Evolutionary conservation across 495 filamentous ascomycete genomes (phyloP).

Genomic region (Tuber magnatum): DNA sequence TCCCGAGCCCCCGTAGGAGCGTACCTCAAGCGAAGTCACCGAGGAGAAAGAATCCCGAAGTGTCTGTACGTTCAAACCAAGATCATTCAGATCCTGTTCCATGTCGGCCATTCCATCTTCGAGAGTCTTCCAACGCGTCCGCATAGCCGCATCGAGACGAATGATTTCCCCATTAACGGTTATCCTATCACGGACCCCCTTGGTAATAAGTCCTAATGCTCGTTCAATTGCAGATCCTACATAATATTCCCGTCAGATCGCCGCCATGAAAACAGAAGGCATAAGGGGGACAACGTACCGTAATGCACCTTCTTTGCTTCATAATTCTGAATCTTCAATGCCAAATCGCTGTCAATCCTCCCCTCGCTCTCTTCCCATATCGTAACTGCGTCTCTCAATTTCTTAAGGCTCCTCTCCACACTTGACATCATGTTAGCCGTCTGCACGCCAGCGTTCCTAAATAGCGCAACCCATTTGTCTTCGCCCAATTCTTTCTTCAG

Average conservation of each 20-base stretch:
- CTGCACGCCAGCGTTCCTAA: slow-evolving; percentile 84
- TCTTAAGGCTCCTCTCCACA: slow-evolving; percentile 72
- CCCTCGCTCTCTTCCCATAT: slow-evolving; percentile 38
- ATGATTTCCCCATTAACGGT: slow-evolving; percentile 94
- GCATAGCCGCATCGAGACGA: slow-evolving; percentile 72
- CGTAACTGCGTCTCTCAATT: slow-evolving; percentile 62
- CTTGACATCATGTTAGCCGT: slow-evolving; percentile 92
- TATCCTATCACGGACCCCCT: slow-evolving; percentile 78
- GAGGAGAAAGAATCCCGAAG: slow-evolving; percentile 90
- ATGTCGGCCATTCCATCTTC: slow-evolving; percentile 68
- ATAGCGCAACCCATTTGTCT: slow-evolving; percentile 90
- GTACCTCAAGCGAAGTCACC: slow-evolving; percentile 71
- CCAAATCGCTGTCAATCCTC: slow-evolving; percentile 58
- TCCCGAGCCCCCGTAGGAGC: slow-evolving; percentile 63
- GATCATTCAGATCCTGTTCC: slow-evolving; percentile 65
- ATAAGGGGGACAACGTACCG: slow-evolving; percentile 41
- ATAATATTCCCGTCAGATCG: slow-evolving; percentile 27
- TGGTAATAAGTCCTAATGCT: slow-evolving; percentile 82
- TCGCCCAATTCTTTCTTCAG: slow-evolving; percentile 83
- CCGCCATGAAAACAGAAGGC: slow-evolving; percentile 18
- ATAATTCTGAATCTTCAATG: slow-evolving; percentile 83
- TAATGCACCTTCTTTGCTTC: slow-evolving; percentile 94
- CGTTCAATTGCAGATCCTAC: slow-evolving; percentile 77
- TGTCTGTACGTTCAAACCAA: slow-evolving; percentile 62
- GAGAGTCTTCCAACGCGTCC: slow-evolving; percentile 65